Conservation (phyloP, 345 rosid genomes). For the Abelmoschus esculentus region DNA sequence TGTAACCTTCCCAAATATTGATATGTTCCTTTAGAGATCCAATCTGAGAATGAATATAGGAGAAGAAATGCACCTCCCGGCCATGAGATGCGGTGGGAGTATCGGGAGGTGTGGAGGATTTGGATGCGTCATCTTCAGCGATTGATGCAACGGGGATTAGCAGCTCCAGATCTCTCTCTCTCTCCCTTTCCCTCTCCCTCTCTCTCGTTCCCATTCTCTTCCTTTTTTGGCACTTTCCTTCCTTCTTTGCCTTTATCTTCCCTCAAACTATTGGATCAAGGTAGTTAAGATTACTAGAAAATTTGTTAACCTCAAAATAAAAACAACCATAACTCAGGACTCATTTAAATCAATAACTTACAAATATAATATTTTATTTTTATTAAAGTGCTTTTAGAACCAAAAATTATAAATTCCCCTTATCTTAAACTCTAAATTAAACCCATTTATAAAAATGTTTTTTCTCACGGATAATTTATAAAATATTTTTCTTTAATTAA, state of each 20-base stretch:
- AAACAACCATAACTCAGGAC: not conserved
- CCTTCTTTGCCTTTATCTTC: not conserved
- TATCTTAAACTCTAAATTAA: too few species aligned
- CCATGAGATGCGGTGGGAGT: conserved; percentile 30
- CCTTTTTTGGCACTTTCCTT: not conserved
- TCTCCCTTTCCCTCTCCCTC: conserved; percentile 22
- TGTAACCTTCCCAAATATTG: not conserved
- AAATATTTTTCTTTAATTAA: too few species aligned
- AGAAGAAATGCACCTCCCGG: conserved; percentile 34
- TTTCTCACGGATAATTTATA: too few species aligned
- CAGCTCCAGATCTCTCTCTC: conserved; percentile 37
- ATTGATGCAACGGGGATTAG: conserved; percentile 36
- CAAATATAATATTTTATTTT: not conserved
- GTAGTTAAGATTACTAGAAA: not conserved
- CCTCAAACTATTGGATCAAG: not conserved
- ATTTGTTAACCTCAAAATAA: not conserved
- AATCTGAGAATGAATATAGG: not conserved
- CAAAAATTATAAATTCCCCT: too few species aligned
- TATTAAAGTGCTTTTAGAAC: too few species aligned
- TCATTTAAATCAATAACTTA: not conserved
- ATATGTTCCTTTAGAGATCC: not conserved
- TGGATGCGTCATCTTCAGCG: conserved; percentile 19
- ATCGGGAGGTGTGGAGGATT: conserved; percentile 18
- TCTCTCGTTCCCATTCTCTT: conserved; percentile 25
- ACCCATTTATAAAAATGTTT: too few species aligned